Evolutionary conservation across 441 rosid species (phyloP), one percentile per base, ranked within the genome.

Genomic region (Aleurites moluccanus): DNA sequence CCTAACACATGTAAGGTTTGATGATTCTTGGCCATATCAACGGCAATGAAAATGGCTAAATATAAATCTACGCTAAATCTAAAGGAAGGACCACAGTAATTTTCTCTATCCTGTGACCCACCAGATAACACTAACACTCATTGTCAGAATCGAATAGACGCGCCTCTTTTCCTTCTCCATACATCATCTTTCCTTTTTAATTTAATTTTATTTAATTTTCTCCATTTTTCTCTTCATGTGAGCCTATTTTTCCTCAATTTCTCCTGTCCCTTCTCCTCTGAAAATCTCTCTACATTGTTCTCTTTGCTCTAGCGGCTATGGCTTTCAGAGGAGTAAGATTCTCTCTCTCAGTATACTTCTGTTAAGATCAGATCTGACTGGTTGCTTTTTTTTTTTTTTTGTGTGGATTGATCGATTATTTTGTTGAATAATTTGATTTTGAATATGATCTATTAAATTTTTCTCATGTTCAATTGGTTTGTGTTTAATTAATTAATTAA

Each of bases 301-400:
- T 28, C 69, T 42, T 30, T 72, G 50, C 50, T 3, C 13, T 30
- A 55, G 78, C 66, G 38, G 76, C 64, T 49, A 85, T 85, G 85
- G 72, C 87, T 76, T 85, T 78, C 67, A 80, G 83, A 77, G 81
- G 85, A 55, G 87, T 79, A 80, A 76, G 82, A 45, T 70, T 23
- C 49, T 18, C 20, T 55, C 25, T 45, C 20, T 40, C 11, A 21
- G 18, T 9, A 35, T 15, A 9, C 47, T 10, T 49, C 20, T 64
- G 21, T 49, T 40, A 20, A 73, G 52, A n/a, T n/a, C n/a, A n/a
- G n/a, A n/a, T n/a, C n/a, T n/a, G n/a, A n/a, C n/a, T n/a, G n/a
- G n/a, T n/a, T n/a, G n/a, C n/a, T n/a, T n/a, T n/a, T n/a, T n/a
- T n/a, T n/a, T n/a, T n/a, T 10, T n/a, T n/a, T 2, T 8, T n/a